Base-by-base conservation (phyloP, 805 yeast species). In the Sporopachydermia lactativora region DNA sequence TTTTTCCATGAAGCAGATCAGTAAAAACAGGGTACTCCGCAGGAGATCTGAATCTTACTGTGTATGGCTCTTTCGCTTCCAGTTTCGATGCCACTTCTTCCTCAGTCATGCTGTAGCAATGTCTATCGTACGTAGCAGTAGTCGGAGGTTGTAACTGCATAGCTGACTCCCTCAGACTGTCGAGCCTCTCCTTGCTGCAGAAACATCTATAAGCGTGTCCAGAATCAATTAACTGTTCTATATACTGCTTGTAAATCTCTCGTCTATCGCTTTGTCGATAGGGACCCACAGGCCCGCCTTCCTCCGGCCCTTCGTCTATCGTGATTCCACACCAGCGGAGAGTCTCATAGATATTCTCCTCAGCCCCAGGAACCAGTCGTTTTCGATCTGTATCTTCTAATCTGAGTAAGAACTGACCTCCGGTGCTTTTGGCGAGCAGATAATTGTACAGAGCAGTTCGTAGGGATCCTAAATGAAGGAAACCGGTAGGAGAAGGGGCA, bases 401-500 rank as follows among this genome's bases (percentile, higher is more conserved):
- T 36, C 99, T 65, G 13, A 92, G 57, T 3, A 92, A 45, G 51
- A 92, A 92, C 49, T 73, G 71, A 0, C 98, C 98, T 0, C 73
- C 72, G 0, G 95, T 84, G 41, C 71, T 66, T 49, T 66, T 74
- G 0, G 98, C 97, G 13, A 83, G 60, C 14, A 92, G 58, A 51
- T 77, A 92, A 57, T 92, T 92, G 60, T 85, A 92, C 15, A 92
- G 59, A 0, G 97, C 97, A 0, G 99, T 92, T 55, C 99, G 64
- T 37, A 92, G 55, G 0, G 96, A 88, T 0, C 99, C 99, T 44
- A 92, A 56, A 55, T 92, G 99, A n/a, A 92, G 65, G 45, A 73
- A 73, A 0, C 99, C 99, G 0, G 99, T 92, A 1, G 99, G 99
- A 2, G 96, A 86, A 0, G 99, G 98, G 0, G 99, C 99, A 59